phyloP scores from a whole-genome alignment of 805 yeast genomes.

The Metschnikowia proteae region DNA sequence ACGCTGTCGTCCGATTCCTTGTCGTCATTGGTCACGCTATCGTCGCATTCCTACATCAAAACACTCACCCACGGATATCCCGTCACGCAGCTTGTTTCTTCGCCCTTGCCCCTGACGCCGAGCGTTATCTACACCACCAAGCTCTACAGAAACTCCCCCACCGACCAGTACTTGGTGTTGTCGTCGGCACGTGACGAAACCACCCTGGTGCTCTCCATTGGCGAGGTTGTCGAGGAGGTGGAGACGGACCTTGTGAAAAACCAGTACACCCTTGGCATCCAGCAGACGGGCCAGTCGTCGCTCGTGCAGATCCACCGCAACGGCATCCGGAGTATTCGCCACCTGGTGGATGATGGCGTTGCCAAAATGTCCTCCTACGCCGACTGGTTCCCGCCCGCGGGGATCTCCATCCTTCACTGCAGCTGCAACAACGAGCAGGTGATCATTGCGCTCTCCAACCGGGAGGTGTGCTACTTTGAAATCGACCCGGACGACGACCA shows the following conservation, averaged over 20 bases:
- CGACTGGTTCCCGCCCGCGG: slow-evolving; percentile 85
- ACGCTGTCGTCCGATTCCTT: background rate
- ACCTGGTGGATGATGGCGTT: slow-evolving; percentile 11
- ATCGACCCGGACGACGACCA: slow-evolving; percentile 54
- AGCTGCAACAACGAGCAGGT: slow-evolving; percentile 66
- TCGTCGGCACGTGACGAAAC: slow-evolving; percentile 53
- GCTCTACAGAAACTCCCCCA: slow-evolving; percentile 38
- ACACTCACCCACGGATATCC: slow-evolving; percentile 55
- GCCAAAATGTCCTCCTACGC: slow-evolving; percentile 15
- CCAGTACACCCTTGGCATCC: slow-evolving; percentile 63
- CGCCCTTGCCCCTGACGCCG: slow-evolving; percentile 69
- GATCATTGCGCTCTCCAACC: slow-evolving; percentile 64
- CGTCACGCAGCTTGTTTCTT: slow-evolving; percentile 60
- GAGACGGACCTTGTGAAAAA: slow-evolving; percentile 58
- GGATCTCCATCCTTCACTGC: slow-evolving; percentile 58
- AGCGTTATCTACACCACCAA: slow-evolving; percentile 63
- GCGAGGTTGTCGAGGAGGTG: slow-evolving; percentile 76
- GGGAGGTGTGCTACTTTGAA: slow-evolving; percentile 81
- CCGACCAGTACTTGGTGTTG: slow-evolving; percentile 63
- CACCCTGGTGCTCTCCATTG: slow-evolving; percentile 71
- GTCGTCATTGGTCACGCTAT: slow-evolving; percentile 22
- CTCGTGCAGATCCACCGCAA: slow-evolving; percentile 69
- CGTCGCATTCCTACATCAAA: slow-evolving; percentile 46
- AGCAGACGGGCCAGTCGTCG: slow-evolving; percentile 60
- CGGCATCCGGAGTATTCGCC: slow-evolving; percentile 57